Percentiles rank a stretch among this genome's conserved stretches.
Evolutionary conservation across 2,329 filamentous ascomycete species (phyloP).

Genomic region (Fusarium euwallaceae): DNA sequence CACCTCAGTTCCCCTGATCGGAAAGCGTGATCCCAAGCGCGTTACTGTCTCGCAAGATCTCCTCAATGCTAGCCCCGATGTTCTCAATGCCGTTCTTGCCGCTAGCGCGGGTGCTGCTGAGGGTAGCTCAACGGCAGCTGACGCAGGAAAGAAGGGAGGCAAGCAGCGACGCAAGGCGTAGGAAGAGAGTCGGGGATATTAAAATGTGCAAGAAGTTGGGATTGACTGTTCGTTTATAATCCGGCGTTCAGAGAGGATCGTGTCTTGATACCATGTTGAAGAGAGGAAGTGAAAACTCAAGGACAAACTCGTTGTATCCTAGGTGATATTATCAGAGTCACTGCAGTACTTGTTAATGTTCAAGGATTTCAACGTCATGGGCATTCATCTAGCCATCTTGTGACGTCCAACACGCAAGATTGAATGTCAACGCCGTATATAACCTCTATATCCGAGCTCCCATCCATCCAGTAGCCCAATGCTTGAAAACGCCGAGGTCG

Average conservation of each 20-base stretch:
- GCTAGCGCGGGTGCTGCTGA: constrained; percentile 49
- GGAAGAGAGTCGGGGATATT: constrained; percentile 9
- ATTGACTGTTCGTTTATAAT: constrained; percentile 19
- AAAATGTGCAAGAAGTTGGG: constrained; percentile 4
- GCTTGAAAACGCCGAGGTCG: constrained; percentile 18
- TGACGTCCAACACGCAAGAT: constrained; percentile 12
- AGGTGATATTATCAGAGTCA: neutral
- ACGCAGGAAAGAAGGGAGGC: constrained; percentile 57
- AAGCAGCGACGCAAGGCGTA: constrained; percentile 64
- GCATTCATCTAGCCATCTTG: constrained; percentile 10
- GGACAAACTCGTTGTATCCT: neutral
- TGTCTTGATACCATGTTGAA: constrained; percentile 20
- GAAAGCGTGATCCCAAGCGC: constrained; percentile 73
- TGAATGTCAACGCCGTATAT: neutral
- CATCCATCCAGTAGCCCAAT: constrained; percentile 3
- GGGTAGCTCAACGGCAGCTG: constrained; percentile 49
- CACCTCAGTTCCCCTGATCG: constrained; percentile 74
- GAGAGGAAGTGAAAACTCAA: neutral
- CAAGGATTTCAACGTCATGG: constrained; percentile 5
- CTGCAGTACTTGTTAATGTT: neutral
- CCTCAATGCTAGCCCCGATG: constrained; percentile 58
- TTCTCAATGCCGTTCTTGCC: constrained; percentile 63
- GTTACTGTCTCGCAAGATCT: constrained; percentile 56
- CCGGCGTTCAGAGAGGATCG: constrained; percentile 39
- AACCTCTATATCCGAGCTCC: constrained; percentile 22